Evolutionary conservation across 805 yeast species (phyloP), one percentile per base, ranked within the genome.

Genomic region (Metschnikowia similis): DNA sequence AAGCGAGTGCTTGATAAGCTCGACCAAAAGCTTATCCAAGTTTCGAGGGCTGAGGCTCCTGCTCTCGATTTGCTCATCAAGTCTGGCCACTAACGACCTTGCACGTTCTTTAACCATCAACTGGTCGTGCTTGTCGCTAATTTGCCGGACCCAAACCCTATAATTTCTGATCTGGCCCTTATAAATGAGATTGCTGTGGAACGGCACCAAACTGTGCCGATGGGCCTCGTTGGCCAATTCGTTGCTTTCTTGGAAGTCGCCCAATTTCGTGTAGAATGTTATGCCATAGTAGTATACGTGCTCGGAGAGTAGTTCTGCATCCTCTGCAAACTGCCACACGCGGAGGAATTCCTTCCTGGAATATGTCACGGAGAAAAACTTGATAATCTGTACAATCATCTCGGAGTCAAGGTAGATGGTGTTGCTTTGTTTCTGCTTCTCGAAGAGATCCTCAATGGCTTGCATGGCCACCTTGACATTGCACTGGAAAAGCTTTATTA

Each of bases 231-330:
- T 56, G 8, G 70, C 58, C 31, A 66, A 45, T 9, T 52, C 54
- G 42, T 72, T 72, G 1, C 77, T 79, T 16, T 49, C 36, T 41
- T 62, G 66, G 49, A 57, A 63, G 45, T 69, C 67, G 7, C 66
- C 69, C 29, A 67, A 51, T 35, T 56, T 59, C 4, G 67, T 61
- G 42, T 67, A 66, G 7, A 70, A 69, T 8, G 54, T 38, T 31
- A 68, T 64, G 45, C 70, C 52, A 13, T 62, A 56, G 17, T 55
- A 41, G 50, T 65, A 67, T 49, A 70, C 63, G 4, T 53, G 48
- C n/a, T 60, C 63, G 47, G 64, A 63, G 16, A 59, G 52, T 9
- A 62, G 45, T 26, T 56, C 47, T 16, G 55, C 50, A 5, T 57
- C 43, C 1, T 47, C 28, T 5, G 70, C 68, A 3, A 64, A 13